These are phyloP conservation scores for Heliamphora exappendiculata DNA, from an alignment of 148 eudicot genomes.

Conservation along the genomic window DNA sequence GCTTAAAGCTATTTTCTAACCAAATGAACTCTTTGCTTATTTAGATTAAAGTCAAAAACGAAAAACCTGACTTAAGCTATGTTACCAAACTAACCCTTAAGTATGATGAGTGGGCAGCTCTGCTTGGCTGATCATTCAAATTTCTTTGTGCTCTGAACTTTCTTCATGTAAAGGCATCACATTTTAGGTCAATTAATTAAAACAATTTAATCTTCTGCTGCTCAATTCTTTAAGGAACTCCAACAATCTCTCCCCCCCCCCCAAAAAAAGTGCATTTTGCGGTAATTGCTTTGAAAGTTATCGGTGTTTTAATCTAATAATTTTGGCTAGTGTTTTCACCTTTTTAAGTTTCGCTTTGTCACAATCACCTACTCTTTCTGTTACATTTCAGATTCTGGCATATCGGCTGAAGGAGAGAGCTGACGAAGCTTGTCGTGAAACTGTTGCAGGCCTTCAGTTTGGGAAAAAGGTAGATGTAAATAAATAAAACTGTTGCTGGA, in stretches of 20 bases:
- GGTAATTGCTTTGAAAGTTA: not conserved
- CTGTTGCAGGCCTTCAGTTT: not conserved
- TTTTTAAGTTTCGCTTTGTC: not conserved
- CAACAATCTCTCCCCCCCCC: too few species aligned
- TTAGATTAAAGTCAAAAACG: too few species aligned
- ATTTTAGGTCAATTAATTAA: too few species aligned
- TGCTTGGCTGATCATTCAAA: not conserved
- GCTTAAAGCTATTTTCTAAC: too few species aligned
- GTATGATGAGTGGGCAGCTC: not conserved
- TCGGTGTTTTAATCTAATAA: not conserved
- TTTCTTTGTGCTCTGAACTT: not conserved
- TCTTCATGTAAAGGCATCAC: too few species aligned
- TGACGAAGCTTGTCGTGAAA: not conserved
- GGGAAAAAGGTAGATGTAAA: not conserved
- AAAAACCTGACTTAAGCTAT: too few species aligned
- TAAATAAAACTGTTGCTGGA: not conserved
- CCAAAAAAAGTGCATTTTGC: not conserved
- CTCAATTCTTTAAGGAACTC: not conserved
- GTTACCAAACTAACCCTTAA: not conserved
- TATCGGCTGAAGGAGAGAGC: constrained; percentile 14
- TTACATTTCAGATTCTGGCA: constrained; percentile 14
- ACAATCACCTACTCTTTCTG: not conserved
- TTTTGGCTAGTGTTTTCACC: too few species aligned
- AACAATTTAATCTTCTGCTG: not conserved
- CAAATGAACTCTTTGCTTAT: too few species aligned